Conservation (phyloP, 176 grass and related monocot species). For the Metroxylon sagu region DNA sequence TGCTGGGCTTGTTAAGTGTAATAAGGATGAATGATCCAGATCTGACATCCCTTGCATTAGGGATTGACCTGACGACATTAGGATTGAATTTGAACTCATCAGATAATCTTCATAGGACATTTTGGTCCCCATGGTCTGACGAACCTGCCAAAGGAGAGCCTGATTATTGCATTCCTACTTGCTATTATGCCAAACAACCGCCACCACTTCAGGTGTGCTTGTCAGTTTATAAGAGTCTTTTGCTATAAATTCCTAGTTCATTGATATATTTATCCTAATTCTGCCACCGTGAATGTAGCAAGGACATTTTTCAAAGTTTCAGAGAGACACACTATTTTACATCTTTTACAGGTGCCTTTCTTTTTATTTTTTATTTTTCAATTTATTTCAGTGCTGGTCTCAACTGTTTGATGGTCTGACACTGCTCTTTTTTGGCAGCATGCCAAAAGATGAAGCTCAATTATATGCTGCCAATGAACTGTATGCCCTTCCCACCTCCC, state of each 20-base stretch:
- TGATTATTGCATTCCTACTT: slow-evolving; percentile 70
- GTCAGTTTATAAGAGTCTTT: neutral
- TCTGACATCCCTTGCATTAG: slow-evolving; percentile 80
- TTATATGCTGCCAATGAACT: slow-evolving; percentile 75
- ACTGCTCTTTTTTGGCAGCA: slow-evolving; percentile 35
- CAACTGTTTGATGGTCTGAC: slow-evolving; percentile 5
- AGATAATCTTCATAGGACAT: slow-evolving; percentile 91
- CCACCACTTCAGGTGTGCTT: slow-evolving; percentile 55
- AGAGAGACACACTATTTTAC: slow-evolving; percentile 61
- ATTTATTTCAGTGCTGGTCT: neutral
- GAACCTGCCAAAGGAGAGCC: slow-evolving; percentile 79
- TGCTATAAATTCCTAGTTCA: neutral
- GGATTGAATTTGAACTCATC: slow-evolving; percentile 85
- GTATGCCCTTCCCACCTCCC: slow-evolving; percentile 20
- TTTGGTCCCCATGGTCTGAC: slow-evolving; percentile 89
- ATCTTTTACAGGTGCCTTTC: slow-evolving; percentile 86
- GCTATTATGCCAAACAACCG: slow-evolving; percentile 60
- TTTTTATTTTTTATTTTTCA: slow-evolving; percentile 1
- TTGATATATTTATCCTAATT: slow-evolving; percentile 27
- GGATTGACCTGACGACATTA: slow-evolving; percentile 76
- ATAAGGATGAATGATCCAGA: slow-evolving; percentile 69
- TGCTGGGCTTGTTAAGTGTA: slow-evolving; percentile 75
- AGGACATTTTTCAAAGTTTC: slow-evolving; percentile 65
- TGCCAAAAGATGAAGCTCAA: slow-evolving; percentile 98
- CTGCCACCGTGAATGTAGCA: slow-evolving; percentile 47